Base-by-base conservation (phyloP, 169 alveolate species). In the Cyclospora cayetanensis region DNA sequence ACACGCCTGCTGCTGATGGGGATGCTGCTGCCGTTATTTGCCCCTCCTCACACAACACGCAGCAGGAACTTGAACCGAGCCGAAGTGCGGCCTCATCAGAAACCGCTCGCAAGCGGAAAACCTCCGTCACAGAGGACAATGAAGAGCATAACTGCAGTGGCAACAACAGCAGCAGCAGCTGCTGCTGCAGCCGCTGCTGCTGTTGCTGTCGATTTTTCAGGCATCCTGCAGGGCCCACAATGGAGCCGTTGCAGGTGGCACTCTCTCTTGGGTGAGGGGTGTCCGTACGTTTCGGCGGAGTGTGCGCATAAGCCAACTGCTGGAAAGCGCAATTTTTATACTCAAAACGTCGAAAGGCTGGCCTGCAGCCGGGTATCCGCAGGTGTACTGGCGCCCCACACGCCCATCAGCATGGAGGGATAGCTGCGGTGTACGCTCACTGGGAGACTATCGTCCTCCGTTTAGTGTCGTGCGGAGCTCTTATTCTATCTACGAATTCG, bases 171-270 rank as follows among this genome's bases (percentile, higher is more conserved):
- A 37, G 39, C 60, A 66, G 41, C 52, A 41, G 7, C n/a, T 25
- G 37, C 41, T 20, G 1, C 42, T 2, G 85, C 20, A 9, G 55
- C 65, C 42, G 85, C 85, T 74, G 85, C 9, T 79, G 88, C 52
- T 79, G 88, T 52, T 79, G 88, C 34, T 79, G 88, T 70, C 50
- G 37, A 12, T 25, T 46, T 11, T n/a, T 15, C 31, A 37, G 34
- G 22, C 50, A 46, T 29, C 72, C 72, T 29, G 88, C 50, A 34
- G 46, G 29, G 25, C 88, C 52, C 4, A 46, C 12, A 37, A 70
- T 37, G 18, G 70, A 42, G 72, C 88, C 88, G 9, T 25, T 79
- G 88, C 88, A 79, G 70, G 88, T 29, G 50, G 88, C 88, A 25
- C 72, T 79, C 9, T 79, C 65, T 25, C 18, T 77, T 34, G 88